These are phyloP conservation scores for Epichloe baconii DNA, from an alignment of 2,329 filamentous ascomycete species.

Conservation along the genomic window DNA sequence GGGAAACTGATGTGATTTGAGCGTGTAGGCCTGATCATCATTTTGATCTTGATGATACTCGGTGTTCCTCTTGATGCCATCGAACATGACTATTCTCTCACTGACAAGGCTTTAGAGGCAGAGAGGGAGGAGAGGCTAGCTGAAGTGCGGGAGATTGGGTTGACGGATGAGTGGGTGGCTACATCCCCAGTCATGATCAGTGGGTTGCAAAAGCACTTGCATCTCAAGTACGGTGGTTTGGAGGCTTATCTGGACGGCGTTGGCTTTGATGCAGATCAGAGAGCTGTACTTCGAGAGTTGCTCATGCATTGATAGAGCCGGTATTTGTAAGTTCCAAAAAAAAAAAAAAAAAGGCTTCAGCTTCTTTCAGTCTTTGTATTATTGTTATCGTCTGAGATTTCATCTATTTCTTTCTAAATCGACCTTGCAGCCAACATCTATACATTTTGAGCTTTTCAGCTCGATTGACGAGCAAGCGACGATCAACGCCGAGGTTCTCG, in stretches of 20 bases:
- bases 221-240: conserved; percentile 51
- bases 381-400: neutral
- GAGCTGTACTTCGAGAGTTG: conserved; percentile 26
- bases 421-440: conserved; percentile 85
- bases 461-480: conserved; percentile 82
- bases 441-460: conserved; percentile 94
- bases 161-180: conserved; percentile 59
- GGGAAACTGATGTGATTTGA: too few relatives aligned
- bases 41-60: conserved; percentile 54
- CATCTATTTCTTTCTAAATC: conserved; percentile 55
- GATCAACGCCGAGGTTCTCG: conserved; percentile 69
- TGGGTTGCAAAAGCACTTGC: conserved; percentile 43
- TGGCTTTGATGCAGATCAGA: conserved; percentile 38
- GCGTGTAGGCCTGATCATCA: conserved; percentile 49
- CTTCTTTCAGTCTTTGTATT: neutral
- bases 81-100: conserved; percentile 58
- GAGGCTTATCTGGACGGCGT: conserved; percentile 49
- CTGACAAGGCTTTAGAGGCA: conserved; percentile 41
- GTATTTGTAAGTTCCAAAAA: neutral
- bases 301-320: conserved; percentile 25
- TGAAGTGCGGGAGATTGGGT: conserved; percentile 58
- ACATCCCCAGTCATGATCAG: conserved; percentile 53
- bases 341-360: neutral
- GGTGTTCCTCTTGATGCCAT: conserved; percentile 46
- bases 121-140: conserved; percentile 50